Evolutionary conservation across 805 yeast genomes (phyloP).

Genomic region (Kodamaea restingae): DNA sequence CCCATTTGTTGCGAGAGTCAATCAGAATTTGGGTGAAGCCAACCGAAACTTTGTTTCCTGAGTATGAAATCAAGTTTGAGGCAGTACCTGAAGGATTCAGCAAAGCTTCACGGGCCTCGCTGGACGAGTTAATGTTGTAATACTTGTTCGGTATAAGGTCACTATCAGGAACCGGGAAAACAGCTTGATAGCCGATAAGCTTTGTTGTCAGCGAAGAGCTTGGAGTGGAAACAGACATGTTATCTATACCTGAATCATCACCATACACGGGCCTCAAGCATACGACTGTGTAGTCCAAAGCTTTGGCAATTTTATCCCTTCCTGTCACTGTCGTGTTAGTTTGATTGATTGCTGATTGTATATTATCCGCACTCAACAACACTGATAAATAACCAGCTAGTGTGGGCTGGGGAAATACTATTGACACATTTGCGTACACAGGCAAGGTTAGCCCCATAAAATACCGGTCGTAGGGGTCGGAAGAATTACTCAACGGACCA

Average conservation of each 20-base stretch:
- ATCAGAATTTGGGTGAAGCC: constrained; percentile 31
- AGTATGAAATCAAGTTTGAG: constrained; percentile 19
- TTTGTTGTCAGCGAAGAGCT: background rate
- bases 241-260: constrained; percentile 9
- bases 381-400: constrained; percentile 72
- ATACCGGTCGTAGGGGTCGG: constrained; percentile 32
- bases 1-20: constrained; percentile 51
- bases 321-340: constrained; percentile 10
- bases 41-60: constrained; percentile 28
- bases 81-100: constrained; percentile 24
- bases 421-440: constrained; percentile 67
- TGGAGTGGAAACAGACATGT: background rate
- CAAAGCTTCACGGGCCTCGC: constrained; percentile 29
- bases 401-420: constrained; percentile 52
- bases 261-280: constrained; percentile 33
- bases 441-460: constrained; percentile 77
- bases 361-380: constrained; percentile 30
- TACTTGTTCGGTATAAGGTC: constrained; percentile 18
- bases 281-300: constrained; percentile 26
- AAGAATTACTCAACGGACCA: constrained; percentile 57
- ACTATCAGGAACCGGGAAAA: constrained; percentile 24
- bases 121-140: constrained; percentile 25
- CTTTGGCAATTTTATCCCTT: background rate
- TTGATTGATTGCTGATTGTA: constrained; percentile 27
- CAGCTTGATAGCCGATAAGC: constrained; percentile 43